Percentiles rank a stretch among this genome's conserved stretches.
Evolutionary conservation across 768 basidiomycete genomes (phyloP).

Genomic region (Russula ochroleuca): DNA sequence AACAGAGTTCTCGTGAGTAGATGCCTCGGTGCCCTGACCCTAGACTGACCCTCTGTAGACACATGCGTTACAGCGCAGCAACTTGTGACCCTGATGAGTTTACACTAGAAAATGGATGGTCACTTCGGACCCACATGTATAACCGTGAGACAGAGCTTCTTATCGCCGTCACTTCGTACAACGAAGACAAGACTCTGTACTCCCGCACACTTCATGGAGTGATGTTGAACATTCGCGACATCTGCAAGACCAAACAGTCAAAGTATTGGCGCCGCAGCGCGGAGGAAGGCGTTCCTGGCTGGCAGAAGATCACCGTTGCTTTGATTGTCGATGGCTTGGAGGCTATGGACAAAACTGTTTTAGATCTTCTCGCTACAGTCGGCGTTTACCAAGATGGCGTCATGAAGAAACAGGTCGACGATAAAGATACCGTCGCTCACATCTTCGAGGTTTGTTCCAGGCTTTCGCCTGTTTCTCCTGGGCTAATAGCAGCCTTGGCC

Average conservation of each 20-base stretch:
- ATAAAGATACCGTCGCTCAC: conserved; percentile 86
- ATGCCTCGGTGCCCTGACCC: background rate
- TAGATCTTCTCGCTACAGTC: conserved; percentile 84
- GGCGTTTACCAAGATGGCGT: conserved; percentile 94
- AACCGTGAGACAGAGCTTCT: conserved; percentile 88
- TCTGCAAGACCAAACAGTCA: conserved; percentile 92
- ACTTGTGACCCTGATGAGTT: conserved; percentile 92
- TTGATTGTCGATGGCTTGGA: conserved; percentile 92
- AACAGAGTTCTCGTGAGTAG: conserved; percentile 85
- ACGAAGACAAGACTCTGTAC: conserved; percentile 90
- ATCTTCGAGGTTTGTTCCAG: conserved; percentile 76
- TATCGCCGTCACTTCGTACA: conserved; percentile 92
- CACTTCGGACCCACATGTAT: conserved; percentile 78
- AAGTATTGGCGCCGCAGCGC: conserved; percentile 85
- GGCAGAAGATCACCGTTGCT: conserved; percentile 89
- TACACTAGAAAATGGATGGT: conserved; percentile 71
- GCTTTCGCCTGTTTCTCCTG: background rate
- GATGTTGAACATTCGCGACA: conserved; percentile 97
- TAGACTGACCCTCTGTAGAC: conserved; percentile 39
- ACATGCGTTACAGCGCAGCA: conserved; percentile 93
- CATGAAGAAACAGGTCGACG: conserved; percentile 90
- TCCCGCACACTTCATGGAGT: conserved; percentile 90
- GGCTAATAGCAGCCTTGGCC: conserved; percentile 13
- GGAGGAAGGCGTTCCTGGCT: conserved; percentile 78
- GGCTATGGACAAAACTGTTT: conserved; percentile 90